Conservation (phyloP, 2,329 filamentous ascomycete species). For the Talaromyces sp. region DNA sequence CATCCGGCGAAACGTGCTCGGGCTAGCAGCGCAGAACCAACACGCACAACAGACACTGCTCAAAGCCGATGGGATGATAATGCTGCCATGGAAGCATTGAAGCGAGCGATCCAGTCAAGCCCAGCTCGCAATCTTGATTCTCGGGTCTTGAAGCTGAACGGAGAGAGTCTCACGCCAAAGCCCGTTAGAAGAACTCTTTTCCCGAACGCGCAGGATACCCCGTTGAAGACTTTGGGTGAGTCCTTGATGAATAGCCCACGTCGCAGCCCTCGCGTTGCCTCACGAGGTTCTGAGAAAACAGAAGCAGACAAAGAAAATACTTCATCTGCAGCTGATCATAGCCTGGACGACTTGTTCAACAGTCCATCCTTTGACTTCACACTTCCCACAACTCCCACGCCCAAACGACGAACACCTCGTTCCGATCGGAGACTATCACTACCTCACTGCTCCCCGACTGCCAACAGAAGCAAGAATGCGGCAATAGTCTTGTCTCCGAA, state of each 20-base stretch:
- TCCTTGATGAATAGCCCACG: constrained; percentile 45
- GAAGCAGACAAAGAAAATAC: constrained; percentile 55
- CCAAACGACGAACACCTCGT: constrained; percentile 50
- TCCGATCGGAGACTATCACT: constrained; percentile 32
- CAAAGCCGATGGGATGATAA: constrained; percentile 31
- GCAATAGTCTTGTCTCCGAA: constrained; percentile 1
- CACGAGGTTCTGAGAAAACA: constrained; percentile 33
- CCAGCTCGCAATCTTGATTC: constrained; percentile 49
- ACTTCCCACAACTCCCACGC: constrained; percentile 49
- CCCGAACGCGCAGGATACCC: constrained; percentile 30
- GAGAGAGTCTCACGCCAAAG: constrained; percentile 52
- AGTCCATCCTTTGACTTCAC: constrained; percentile 48
- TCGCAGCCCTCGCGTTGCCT: constrained; percentile 33
- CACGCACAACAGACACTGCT: constrained; percentile 27
- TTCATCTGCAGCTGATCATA: constrained; percentile 43
- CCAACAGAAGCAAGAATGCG: constrained; percentile 7
- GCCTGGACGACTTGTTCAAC: constrained; percentile 63
- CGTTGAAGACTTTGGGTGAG: constrained; percentile 31
- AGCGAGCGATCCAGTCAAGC: constrained; percentile 57
- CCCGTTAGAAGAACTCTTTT: constrained; percentile 44
- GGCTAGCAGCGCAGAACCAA: constrained; percentile 44
- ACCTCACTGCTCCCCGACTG: constrained; percentile 31
- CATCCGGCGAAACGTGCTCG: constrained; percentile 37
- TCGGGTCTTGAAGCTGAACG: constrained; percentile 36
- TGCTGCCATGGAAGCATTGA: constrained; percentile 41